Base-by-base conservation (phyloP, 352 stramenopile genomes). In the Plasmopara halstedii region DNA sequence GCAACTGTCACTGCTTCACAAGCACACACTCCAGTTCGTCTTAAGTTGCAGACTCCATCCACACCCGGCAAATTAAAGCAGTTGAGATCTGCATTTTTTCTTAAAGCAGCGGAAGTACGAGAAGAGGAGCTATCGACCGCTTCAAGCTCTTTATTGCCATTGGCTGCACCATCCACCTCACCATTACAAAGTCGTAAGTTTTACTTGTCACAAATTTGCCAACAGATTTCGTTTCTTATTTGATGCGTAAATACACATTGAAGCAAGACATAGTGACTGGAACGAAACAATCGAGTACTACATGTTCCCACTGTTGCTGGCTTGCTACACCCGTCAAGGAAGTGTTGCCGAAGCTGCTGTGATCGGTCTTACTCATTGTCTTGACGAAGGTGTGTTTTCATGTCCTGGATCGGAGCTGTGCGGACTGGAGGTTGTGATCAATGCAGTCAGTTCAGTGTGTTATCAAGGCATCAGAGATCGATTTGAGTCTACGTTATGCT, bases 381-480 rank as follows among this genome's bases (percentile, higher is more conserved):
- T 93, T 4, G 75, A 88, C 13, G 51, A 62, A 15, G 73, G 70
- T 0, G 10, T 88, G 4, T 86, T 90, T 15, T 63, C 83, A 19
- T 50, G 62, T 9, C 42, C 49, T 4, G 35, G 57, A 9, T 69
- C 62, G 7, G 48, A 68, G 1, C 58, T 71, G 17, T 80, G 63
- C 11, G 55, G 60, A 31, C 53, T 92, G 3, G 72, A 83, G n/a
- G 49, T 73, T 1, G 53, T 78, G 0, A 64, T 85, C 13, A 67
- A 89, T 19, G 73, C 75, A 1, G 60, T 91, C 25, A 68, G 67
- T 13, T 85, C 79, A 11, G 42, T 74, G n/a, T 90, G 78, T 26
- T 71, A 90, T n/a, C 80, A 94, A 67, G 80, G 64, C 0, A 46
- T 94, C 7, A 83, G 83, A 46, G 70, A 73, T 23, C 68, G 80